phyloP scores from a whole-genome alignment of 192 early-diverging fungal species.

The Coemansia asiatica region DNA sequence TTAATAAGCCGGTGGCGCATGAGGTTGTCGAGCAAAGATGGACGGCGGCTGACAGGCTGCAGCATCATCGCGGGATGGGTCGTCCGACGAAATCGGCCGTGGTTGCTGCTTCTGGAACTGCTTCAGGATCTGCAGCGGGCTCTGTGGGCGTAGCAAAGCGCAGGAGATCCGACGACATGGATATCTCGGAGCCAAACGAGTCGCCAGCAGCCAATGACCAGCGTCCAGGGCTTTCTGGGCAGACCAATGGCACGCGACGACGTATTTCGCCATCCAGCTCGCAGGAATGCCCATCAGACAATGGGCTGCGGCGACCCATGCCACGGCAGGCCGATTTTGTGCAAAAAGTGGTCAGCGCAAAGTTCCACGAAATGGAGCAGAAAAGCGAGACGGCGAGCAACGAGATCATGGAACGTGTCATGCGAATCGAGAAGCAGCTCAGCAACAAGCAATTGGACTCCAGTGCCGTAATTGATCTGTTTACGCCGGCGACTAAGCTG shows the following conservation, averaged over 20 bases:
- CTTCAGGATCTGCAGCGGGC: background rate
- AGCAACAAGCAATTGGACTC: conserved; percentile 28
- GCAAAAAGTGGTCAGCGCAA: conserved; percentile 19
- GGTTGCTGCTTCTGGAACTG: background rate
- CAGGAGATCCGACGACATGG: conserved; percentile 30
- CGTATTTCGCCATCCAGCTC: background rate
- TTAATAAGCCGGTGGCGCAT: conserved; percentile 57
- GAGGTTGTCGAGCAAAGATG: conserved; percentile 48
- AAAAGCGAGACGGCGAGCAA: conserved; percentile 29
- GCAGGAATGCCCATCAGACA: background rate
- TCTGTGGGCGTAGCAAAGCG: conserved; percentile 25
- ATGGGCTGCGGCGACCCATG: background rate
- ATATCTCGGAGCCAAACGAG: background rate
- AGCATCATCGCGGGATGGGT: conserved; percentile 37
- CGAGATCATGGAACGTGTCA: conserved; percentile 49
- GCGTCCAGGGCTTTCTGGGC: background rate
- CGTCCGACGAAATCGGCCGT: conserved; percentile 9
- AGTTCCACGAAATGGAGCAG: conserved; percentile 22
- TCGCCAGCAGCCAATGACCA: background rate
- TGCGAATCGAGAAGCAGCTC: conserved; percentile 52
- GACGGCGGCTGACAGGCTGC: conserved; percentile 32
- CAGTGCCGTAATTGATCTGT: conserved; percentile 45
- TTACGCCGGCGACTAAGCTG: conserved; percentile 59
- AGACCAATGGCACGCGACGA: conserved; percentile 4
- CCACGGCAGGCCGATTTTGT: conserved; percentile 26